A percentile compares a stretch with the other conserved stretches of the same genome.
These are phyloP conservation scores for Hippophae rhamnoides DNA, from an alignment of 306 rosid genomes.

Conservation along the genomic window DNA sequence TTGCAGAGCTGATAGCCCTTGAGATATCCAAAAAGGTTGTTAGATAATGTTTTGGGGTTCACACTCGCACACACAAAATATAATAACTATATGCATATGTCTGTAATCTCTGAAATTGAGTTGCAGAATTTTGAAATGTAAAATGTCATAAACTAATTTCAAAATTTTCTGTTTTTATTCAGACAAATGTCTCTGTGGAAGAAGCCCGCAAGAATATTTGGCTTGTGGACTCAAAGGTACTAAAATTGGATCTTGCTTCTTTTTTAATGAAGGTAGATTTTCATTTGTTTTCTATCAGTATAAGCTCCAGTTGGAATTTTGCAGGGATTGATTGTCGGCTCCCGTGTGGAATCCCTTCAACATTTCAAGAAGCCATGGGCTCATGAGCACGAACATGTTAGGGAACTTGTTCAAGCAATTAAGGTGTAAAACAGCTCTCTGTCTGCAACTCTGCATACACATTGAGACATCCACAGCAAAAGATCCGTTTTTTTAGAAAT, in stretches of 20 bases:
- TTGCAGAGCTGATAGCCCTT: slow-evolving; percentile 93
- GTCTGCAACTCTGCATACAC: slow-evolving; percentile 11
- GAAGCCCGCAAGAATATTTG: slow-evolving; percentile 75
- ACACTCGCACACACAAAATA: no score
- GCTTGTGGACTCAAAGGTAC: slow-evolving; percentile 95
- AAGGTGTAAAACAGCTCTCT: slow-evolving; percentile 38
- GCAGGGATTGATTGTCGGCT: slow-evolving; percentile 79
- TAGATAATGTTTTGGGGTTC: slow-evolving; percentile 8
- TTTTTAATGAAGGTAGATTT: slow-evolving; percentile 5
- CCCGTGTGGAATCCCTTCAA: slow-evolving; percentile 85
- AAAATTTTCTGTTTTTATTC: slow-evolving; percentile 19
- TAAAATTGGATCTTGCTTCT: slow-evolving; percentile 7
- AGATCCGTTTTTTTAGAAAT: slow-evolving; percentile 3
- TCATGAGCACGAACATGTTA: slow-evolving; percentile 69
- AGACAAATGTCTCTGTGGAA: slow-evolving; percentile 72
- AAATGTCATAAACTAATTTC: neutral
- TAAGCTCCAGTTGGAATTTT: slow-evolving; percentile 15
- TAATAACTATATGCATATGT: neutral
- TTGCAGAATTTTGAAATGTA: neutral
- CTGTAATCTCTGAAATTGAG: neutral
- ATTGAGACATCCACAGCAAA: neutral
- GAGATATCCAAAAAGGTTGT: slow-evolving; percentile 80
- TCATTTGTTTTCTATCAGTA: slow-evolving; percentile 17
- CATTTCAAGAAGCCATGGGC: slow-evolving; percentile 97
- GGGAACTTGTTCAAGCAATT: slow-evolving; percentile 50